phyloP scores from a whole-genome alignment of 495 filamentous ascomycete species.

The Echria macrotheca region DNA sequence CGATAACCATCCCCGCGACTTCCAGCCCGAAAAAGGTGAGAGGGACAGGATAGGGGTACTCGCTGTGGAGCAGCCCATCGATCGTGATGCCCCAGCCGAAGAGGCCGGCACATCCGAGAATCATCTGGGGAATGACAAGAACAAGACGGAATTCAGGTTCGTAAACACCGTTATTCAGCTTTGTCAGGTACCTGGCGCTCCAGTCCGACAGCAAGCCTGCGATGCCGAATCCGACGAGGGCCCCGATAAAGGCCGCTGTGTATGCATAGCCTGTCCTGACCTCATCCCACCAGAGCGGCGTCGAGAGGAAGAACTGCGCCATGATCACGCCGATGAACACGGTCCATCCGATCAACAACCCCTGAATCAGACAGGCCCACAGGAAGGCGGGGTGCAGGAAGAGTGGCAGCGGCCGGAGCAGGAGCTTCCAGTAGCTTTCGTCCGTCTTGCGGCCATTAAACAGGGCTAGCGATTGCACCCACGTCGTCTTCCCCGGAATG shows the following conservation, averaged over 20 bases:
- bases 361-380: constrained; percentile 89
- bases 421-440: constrained; percentile 54
- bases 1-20: constrained; percentile 85
- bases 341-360: constrained; percentile 88
- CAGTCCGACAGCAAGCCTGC: constrained; percentile 72
- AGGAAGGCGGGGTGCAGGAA: constrained; percentile 78
- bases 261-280: constrained; percentile 85
- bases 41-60: constrained; percentile 67
- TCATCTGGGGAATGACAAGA: constrained; percentile 71
- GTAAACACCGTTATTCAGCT: constrained; percentile 71
- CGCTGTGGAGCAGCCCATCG: constrained; percentile 41
- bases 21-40: constrained; percentile 72
- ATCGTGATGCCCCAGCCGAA: constrained; percentile 76
- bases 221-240: constrained; percentile 68
- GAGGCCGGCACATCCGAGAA: constrained; percentile 72
- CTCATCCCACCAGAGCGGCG: constrained; percentile 76
- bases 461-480: constrained; percentile 51
- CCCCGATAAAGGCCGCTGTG: constrained; percentile 78
- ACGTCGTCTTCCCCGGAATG: constrained; percentile 43
- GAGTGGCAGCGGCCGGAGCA: constrained; percentile 59
- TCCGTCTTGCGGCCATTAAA: constrained; percentile 78
- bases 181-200: constrained; percentile 63
- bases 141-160: constrained; percentile 88
- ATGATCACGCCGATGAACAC: constrained; percentile 88
- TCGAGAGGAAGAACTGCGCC: constrained; percentile 72